Base-by-base conservation (phyloP, 306 rosid genomes). In the apple (Malus domestica) region DNA sequence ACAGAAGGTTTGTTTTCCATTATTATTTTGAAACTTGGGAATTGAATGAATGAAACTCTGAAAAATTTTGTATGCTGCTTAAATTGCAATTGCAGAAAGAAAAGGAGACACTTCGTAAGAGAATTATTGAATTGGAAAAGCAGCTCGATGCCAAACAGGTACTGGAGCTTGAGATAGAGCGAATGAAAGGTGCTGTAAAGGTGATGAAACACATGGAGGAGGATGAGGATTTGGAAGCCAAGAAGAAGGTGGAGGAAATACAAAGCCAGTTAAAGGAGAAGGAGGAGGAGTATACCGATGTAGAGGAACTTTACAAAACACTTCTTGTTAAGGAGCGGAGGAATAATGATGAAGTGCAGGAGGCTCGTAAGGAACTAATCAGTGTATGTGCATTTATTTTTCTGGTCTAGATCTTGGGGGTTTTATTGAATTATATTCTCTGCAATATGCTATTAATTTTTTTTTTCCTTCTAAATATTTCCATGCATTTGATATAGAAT, bases 261-360 rank as follows among this genome's bases (percentile, higher is more conserved):
- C 51, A 69, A 80, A 44, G 57, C 68, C 83, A 78, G 2, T 76
- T 94, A 77, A 62, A 71, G 71, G 95, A 88, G 44, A 94, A 91
- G 71, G 87, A 83, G 77, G 93, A 90, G 76, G 91, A 91, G 13
- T 77, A 74, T 62, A 89, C 85, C 14, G 67, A 8, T 38, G 42
- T 71, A 51, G 88, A 89, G 61, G 80, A 27, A 29, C 85, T 87
- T 25, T 84, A 81, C 30, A 90, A 87, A 78, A 6, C 83, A 9
- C 93, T 94, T 11, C 46, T 90, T 52, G 46, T 89, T 74, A 79
- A 75, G 82, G 96, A 89, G 79, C 91, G 89, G 19, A 83, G 79
- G 74, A 86, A 85, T 63, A 94, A 94, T 72, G 97, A 91, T 8
- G 96, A 91, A 82, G 79, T 91, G 78, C 96, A 90, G 78, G 91